A percentile compares a stretch with the other conserved stretches of the same genome.
Evolutionary conservation across 2,329 filamentous ascomycete genomes (phyloP).

Genomic region (Berkeleyomyces rouxiae): DNA sequence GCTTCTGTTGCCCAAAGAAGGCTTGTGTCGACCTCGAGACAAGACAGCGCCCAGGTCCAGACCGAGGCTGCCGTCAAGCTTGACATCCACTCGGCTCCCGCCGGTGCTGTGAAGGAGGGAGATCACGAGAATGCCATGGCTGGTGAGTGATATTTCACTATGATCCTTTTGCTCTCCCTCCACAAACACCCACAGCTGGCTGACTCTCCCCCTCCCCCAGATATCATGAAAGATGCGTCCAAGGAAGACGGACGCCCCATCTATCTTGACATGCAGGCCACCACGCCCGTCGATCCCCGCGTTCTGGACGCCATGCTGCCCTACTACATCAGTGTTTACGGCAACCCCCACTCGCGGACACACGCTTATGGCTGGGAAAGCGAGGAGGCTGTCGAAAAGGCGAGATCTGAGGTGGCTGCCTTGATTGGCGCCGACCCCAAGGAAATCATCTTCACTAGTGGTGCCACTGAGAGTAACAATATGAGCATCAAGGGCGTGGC

Average conservation of each 20-base stretch:
- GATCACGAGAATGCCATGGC: conserved; percentile 13
- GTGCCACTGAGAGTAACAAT: conserved; percentile 96
- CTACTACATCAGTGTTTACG: conserved; percentile 82
- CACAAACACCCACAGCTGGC: conserved; percentile 12
- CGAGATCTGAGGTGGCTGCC: conserved; percentile 64
- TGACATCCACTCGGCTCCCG: conserved; percentile 44
- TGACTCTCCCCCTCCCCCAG: conserved; percentile 23
- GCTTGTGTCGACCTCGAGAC: conserved; percentile 75
- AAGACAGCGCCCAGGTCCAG: conserved; percentile 63
- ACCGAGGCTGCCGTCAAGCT: conserved; percentile 71
- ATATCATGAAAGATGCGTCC: conserved; percentile 78
- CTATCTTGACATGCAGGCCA: conserved; percentile 97
- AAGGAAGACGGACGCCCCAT: conserved; percentile 90
- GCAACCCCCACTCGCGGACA: conserved; percentile 92
- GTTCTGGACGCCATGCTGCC: conserved; percentile 95
- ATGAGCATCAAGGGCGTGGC: conserved; percentile 99
- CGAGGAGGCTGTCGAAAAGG: conserved; percentile 80
- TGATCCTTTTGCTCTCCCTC: conserved; percentile 16
- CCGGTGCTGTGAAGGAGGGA: conserved; percentile 9
- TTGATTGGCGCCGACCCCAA: conserved; percentile 91
- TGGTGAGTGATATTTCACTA: conserved; percentile 9
- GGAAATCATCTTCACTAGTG: conserved; percentile 97
- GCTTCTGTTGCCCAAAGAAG: conserved; percentile 24
- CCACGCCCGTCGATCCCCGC: conserved; percentile 83
- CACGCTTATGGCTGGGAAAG: conserved; percentile 99